These are phyloP conservation scores for Cordyceps militaris DNA, from an alignment of 2,329 filamentous ascomycete species.

Conservation along the genomic window DNA sequence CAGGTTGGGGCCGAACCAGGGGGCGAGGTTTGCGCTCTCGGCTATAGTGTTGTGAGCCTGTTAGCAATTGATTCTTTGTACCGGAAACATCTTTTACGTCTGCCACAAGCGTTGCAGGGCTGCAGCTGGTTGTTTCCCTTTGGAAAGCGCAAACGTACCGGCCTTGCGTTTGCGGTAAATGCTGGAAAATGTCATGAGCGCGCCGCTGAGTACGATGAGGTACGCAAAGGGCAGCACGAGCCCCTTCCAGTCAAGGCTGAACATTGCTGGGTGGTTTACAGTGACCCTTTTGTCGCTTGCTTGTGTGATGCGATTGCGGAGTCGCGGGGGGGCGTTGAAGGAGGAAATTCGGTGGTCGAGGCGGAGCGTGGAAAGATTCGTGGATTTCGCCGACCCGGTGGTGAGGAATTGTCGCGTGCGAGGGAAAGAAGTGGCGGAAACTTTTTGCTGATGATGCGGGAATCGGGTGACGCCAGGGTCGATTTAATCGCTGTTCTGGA, in stretches of 20 bases:
- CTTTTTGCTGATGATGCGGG: background rate
- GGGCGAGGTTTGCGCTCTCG: slow-evolving; percentile 76
- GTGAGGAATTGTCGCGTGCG: background rate
- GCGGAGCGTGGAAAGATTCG: background rate
- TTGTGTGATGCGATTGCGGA: background rate
- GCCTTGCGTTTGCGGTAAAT: slow-evolving; percentile 92
- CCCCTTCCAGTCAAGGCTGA: slow-evolving; percentile 69
- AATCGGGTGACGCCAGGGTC: background rate
- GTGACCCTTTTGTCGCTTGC: background rate
- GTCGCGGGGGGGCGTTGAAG: too few relatives aligned
- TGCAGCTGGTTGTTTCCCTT: too few relatives aligned
- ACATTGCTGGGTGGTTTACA: slow-evolving; percentile 33
- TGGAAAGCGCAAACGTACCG: too few relatives aligned
- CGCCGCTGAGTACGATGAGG: slow-evolving; percentile 77
- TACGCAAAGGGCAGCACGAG: slow-evolving; percentile 85
- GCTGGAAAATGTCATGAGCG: slow-evolving; percentile 83
- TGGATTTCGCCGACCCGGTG: background rate
- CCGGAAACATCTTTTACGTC: too few relatives aligned
- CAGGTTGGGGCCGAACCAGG: slow-evolving; percentile 88
- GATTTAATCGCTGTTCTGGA: slow-evolving; percentile 3
- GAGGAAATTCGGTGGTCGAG: background rate
- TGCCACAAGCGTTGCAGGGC: too few relatives aligned
- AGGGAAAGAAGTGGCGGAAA: background rate
- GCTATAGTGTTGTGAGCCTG: slow-evolving; percentile 35
- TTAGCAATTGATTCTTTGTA: background rate